phyloP scores from a whole-genome alignment of 129 eudicot species.

The sunflower (Helianthus annuus) region HanXRQr2.0-SUNRISE NC_035444.2:40227365-40227864 shows the following conservation, averaged over 20 bases:
- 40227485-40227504: slow-evolving; percentile 81
- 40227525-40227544: slow-evolving; percentile 61
- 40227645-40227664: slow-evolving; percentile 76
- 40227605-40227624: slow-evolving; percentile 61
- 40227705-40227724: slow-evolving; percentile 39
- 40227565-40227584: slow-evolving; percentile 10
- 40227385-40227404: not conserved
- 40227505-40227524: slow-evolving; percentile 53
- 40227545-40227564: slow-evolving; percentile 9
- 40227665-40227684: slow-evolving; percentile 70
- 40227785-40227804: not conserved
- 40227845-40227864: slow-evolving; percentile 31
- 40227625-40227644: slow-evolving; percentile 72
- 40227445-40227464: not conserved
- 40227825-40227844: not conserved
- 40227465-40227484: slow-evolving; percentile 48
- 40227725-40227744: not conserved
- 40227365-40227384: not conserved
- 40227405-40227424: not conserved
- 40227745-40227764: slow-evolving; percentile 1
- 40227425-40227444: too few relatives aligned
- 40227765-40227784: not conserved
- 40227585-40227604: not conserved
- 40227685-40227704: slow-evolving; percentile 76
- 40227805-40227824: not conserved